Evolutionary conservation across 1,139 yeast species (phyloP), one percentile per base, ranked within the genome.

Genomic region (Debaryomycetaceae sp.): DNA sequence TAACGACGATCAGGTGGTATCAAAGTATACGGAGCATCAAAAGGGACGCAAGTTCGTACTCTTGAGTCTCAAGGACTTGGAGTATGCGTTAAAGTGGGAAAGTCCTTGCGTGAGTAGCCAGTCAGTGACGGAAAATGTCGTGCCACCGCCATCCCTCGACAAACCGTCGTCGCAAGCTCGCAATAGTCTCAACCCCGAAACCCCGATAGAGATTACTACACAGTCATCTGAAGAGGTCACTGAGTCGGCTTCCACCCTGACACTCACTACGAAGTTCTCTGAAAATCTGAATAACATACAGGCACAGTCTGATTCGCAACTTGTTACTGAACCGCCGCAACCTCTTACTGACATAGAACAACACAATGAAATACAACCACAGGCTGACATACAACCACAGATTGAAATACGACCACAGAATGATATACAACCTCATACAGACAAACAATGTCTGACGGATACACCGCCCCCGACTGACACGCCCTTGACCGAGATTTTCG

Each of bases 1-100:
- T 6, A 58, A 64, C 37, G 95, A 83, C 45, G 77, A 72, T 27
- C 79, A 77, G 34, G 64, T 71, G 0, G 58, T 72, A 4, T 60
- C 63, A 2, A 41, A 47, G 3, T 61, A 73, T 10, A 36, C 50
- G 1, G 48, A 58, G 5, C 47, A 63, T 8, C 33, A 59, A 2
- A 44, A 53, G 1, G 54, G 28, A 6, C 57, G 60, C 34, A 69
- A 68, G 31, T 57, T 82, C 26, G 58, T 71, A 7, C 62, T 79
- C 33, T 58, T 73, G 13, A 63, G 72, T 35, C 47, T 83, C 26
- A 61, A 73, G 30, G 90, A 78, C 35, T 48, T 79, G 19, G 87
- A 76, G 41, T 58, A 55, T 37, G 58, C 52, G 15, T 43, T 38
- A 10, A 47, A 54, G 5, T 53, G 61, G 58, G 27, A 41, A 5